phyloP scores from a whole-genome alignment of 495 filamentous ascomycete species.

The Annulohypoxylon stygium region DNA sequence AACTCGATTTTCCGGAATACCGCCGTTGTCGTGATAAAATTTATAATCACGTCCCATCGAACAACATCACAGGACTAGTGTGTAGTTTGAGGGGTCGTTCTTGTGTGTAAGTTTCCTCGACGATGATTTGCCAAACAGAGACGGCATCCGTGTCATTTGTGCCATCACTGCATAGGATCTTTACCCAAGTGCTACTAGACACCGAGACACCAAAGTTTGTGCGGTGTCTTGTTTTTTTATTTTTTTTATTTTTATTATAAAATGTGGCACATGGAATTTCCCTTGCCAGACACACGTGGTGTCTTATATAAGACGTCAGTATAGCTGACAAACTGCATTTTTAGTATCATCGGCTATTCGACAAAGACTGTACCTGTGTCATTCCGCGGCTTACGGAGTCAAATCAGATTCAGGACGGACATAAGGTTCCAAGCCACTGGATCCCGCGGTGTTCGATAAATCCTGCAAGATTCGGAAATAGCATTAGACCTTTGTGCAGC shows the following conservation, averaged over 20 bases:
- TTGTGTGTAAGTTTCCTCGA: conserved; percentile 40
- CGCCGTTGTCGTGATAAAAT: conserved; percentile 29
- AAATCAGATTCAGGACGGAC: conserved; percentile 24
- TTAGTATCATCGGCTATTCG: conserved; percentile 17
- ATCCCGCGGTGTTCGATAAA: conserved; percentile 5
- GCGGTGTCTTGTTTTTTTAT: conserved; percentile 10
- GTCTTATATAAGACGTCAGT: conserved; percentile 21
- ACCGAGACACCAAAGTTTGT: conserved; percentile 6
- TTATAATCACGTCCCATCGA: conserved; percentile 24
- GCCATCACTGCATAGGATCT: conserved; percentile 18
- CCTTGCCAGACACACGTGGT: conserved; percentile 7
- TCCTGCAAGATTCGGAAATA: conserved; percentile 39
- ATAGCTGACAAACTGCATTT: conserved; percentile 31
- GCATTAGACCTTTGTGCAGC: conserved; percentile 18
- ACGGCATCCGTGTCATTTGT: conserved; percentile 16
- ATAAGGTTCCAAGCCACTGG: conserved; percentile 17
- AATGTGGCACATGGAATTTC: background rate
- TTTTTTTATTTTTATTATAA: no score
- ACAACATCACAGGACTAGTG: conserved; percentile 36
- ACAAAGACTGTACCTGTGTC: background rate
- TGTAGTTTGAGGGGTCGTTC: conserved; percentile 14
- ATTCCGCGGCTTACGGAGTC: conserved; percentile 11
- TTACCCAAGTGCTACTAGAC: conserved; percentile 23
- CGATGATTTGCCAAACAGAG: conserved; percentile 31
- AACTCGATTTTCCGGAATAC: conserved; percentile 12